Conservation (phyloP, 371 early-diverging fungal species). For the Apophysomyces trapeziformis region DNA sequence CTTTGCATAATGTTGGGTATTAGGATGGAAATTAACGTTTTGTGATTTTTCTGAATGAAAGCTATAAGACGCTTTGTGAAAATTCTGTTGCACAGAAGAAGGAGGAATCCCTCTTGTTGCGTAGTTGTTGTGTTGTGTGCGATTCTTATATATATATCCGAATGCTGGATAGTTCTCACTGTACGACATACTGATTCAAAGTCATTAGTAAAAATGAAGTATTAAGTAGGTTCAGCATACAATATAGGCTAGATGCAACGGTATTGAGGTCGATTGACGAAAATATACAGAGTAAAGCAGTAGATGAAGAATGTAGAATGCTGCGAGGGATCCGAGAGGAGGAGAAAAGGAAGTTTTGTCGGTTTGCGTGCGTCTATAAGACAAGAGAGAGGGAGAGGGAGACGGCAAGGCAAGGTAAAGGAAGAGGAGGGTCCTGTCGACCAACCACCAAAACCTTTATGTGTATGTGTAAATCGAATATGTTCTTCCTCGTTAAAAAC, state of each 20-base stretch:
- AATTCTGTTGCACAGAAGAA: slow-evolving; percentile 2
- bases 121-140: slow-evolving; percentile 7
- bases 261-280: background rate
- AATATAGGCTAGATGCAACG: background rate
- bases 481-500: slow-evolving; percentile 9
- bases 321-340: background rate
- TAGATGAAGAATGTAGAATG: background rate
- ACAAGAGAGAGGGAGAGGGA: background rate
- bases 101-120: slow-evolving; percentile 1
- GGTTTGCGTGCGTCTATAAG: background rate
- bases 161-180: slow-evolving; percentile 9
- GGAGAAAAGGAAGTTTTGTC: background rate
- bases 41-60: background rate
- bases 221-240: background rate
- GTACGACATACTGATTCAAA: slow-evolving; percentile 9
- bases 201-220: background rate
- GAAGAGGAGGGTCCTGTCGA: slow-evolving; percentile 9
- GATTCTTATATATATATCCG: slow-evolving; percentile 9
- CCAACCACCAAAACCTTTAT: slow-evolving; percentile 8
- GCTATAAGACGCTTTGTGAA: background rate
- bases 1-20: background rate
- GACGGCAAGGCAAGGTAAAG: background rate
- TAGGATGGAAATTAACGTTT: background rate
- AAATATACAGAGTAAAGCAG: background rate
- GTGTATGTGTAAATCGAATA: slow-evolving; percentile 1